phyloP scores from a whole-genome alignment of 2,329 filamentous ascomycete genomes.

The Sporothrix luriei region DNA sequence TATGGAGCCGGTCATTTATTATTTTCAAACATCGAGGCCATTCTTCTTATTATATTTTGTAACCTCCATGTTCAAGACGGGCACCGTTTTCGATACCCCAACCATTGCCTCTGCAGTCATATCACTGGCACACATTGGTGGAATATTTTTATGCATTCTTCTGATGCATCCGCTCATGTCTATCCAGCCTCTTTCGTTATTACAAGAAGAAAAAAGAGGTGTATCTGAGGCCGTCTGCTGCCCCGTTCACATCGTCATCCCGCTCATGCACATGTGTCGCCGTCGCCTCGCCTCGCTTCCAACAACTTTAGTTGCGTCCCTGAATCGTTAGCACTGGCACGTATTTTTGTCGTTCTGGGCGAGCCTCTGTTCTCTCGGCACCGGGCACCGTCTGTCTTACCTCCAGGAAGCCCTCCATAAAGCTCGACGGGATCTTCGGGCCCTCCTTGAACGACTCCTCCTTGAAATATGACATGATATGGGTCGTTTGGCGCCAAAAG shows the following conservation, averaged over 20 bases:
- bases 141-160: slow-evolving; percentile 8
- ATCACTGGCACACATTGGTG: not conserved
- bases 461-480: slow-evolving; percentile 96
- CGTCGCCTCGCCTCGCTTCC: slow-evolving; percentile 26
- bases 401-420: slow-evolving; percentile 95
- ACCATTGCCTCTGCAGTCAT: not conserved
- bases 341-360: not conserved
- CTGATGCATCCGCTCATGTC: slow-evolving; percentile 18
- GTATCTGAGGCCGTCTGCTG: not conserved
- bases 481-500: slow-evolving; percentile 96
- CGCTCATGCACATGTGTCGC: slow-evolving; percentile 34
- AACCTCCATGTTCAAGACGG: not conserved
- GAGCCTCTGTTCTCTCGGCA: too few species aligned
- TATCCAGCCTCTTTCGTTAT: slow-evolving; percentile 18
- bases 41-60: too few species aligned
- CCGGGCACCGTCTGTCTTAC: slow-evolving; percentile 42
- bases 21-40: not conserved
- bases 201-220: slow-evolving; percentile 18
- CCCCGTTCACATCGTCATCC: not conserved
- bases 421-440: slow-evolving; percentile 79
- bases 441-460: slow-evolving; percentile 76
- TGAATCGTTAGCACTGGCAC: slow-evolving; percentile 38
- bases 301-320: slow-evolving; percentile 58
- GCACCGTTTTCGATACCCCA: not conserved
- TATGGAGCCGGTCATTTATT: slow-evolving; percentile 13